A percentile compares a stretch with the other conserved stretches of the same genome.
Evolutionary conservation across 495 filamentous ascomycete species (phyloP).

Genomic region (Talaromyces adpressus): DNA sequence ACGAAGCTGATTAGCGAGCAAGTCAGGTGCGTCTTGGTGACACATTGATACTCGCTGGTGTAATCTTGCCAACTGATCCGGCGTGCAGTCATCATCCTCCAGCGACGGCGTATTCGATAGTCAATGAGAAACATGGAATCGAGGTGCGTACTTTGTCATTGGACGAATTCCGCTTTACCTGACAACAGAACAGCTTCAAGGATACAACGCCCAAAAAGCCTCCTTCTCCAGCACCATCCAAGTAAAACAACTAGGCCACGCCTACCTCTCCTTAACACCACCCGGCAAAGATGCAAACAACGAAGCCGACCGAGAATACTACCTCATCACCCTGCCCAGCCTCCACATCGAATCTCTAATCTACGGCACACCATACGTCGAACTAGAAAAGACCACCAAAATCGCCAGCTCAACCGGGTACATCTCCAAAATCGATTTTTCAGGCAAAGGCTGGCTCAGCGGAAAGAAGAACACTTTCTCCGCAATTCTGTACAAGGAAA

Average conservation of each 20-base stretch:
- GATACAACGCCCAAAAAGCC: conserved; percentile 97
- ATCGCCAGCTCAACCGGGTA: conserved; percentile 83
- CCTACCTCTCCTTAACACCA: conserved; percentile 67
- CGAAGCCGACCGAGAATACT: conserved; percentile 53
- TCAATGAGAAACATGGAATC: conserved; percentile 75
- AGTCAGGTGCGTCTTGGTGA: conserved; percentile 54
- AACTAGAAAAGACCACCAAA: conserved; percentile 73
- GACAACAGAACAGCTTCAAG: conserved; percentile 55
- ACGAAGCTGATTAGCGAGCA: conserved; percentile 71
- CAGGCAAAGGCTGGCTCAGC: conserved; percentile 84
- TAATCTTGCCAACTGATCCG: neutral
- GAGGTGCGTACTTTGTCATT: conserved; percentile 34
- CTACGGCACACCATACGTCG: conserved; percentile 84
- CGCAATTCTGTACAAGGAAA: conserved; percentile 65
- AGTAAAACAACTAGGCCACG: conserved; percentile 94
- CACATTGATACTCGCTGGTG: neutral
- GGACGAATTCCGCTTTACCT: neutral
- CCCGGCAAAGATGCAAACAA: conserved; percentile 42
- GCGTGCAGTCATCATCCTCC: conserved; percentile 88
- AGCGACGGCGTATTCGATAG: conserved; percentile 88
- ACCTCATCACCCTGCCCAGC: conserved; percentile 84
- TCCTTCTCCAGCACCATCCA: conserved; percentile 89
- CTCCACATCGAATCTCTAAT: conserved; percentile 94
- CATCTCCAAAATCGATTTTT: conserved; percentile 88
- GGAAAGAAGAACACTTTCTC: conserved; percentile 93